Evolutionary conservation across 2,329 filamentous ascomycete species (phyloP).

Genomic region (Rugonectria rugulosa): DNA sequence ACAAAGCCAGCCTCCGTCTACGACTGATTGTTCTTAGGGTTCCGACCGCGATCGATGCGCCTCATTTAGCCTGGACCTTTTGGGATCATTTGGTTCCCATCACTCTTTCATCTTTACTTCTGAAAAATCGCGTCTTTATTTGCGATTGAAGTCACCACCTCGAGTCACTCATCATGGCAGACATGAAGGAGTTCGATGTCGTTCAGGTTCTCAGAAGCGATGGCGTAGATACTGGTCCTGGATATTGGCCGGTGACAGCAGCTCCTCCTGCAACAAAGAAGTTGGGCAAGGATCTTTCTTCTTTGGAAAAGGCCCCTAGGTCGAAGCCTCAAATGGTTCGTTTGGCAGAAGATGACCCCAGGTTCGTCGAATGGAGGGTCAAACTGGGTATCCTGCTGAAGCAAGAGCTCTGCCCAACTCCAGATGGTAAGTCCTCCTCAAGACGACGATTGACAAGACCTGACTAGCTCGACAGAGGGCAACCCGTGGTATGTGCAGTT

Average conservation of each 20-base stretch:
- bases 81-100: neutral
- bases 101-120: neutral
- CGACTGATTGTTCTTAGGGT: too few species aligned
- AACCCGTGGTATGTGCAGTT: constrained; percentile 55
- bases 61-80: constrained; percentile 4
- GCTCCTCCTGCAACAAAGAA: constrained; percentile 45
- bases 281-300: constrained; percentile 43
- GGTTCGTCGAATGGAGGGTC: constrained; percentile 54
- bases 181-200: constrained; percentile 51
- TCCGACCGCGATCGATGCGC: constrained; percentile 6
- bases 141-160: neutral
- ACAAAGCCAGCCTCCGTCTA: too few species aligned
- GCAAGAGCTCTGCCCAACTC: constrained; percentile 52
- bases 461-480: constrained; percentile 45
- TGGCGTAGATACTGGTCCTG: constrained; percentile 53
- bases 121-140: neutral
- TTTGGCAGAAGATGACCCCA: constrained; percentile 52
- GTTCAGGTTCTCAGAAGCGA: constrained; percentile 55
- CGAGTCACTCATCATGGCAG: constrained; percentile 37
- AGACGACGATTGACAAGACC: neutral
- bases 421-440: constrained; percentile 44
- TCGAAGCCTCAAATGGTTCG: constrained; percentile 53
- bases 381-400: constrained; percentile 56
- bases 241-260: constrained; percentile 51
- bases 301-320: constrained; percentile 46